Evolutionary conservation across 1,139 yeast genomes (phyloP).

Genomic region (Suhomyces atakaporum): DNA sequence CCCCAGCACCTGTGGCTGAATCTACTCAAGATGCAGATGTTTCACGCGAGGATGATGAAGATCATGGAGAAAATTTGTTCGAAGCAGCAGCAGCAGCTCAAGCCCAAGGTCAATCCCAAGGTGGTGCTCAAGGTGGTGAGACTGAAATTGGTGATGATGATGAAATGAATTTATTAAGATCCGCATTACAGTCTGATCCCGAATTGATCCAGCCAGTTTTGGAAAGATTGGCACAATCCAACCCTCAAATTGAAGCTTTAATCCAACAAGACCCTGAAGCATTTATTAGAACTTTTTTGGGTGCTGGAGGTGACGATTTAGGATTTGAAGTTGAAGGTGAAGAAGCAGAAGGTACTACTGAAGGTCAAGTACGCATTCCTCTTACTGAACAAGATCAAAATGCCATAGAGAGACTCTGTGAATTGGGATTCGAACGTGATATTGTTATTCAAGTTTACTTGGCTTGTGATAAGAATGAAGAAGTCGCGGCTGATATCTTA

Average conservation of each 20-base stretch:
- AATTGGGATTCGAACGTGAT: constrained; percentile 87
- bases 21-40: constrained; percentile 24
- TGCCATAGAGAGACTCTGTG: constrained; percentile 86
- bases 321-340: constrained; percentile 42
- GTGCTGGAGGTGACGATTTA: constrained; percentile 54
- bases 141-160: constrained; percentile 46
- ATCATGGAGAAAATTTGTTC: constrained; percentile 54
- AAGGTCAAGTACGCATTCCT: constrained; percentile 55
- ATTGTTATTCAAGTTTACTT: constrained; percentile 91
- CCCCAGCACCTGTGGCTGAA: constrained; percentile 26
- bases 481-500: constrained; percentile 89
- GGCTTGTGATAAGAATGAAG: constrained; percentile 98
- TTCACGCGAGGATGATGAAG: constrained; percentile 27
- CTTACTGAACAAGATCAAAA: constrained; percentile 83
- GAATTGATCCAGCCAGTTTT: constrained; percentile 83
- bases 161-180: constrained; percentile 67
- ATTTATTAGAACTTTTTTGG: constrained; percentile 70
- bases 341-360: constrained; percentile 34
- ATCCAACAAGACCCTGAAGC: constrained; percentile 87
- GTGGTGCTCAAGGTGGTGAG: constrained; percentile 15
- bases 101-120: constrained; percentile 22
- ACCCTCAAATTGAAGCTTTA: constrained; percentile 83
- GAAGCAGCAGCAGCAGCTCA: constrained; percentile 67
- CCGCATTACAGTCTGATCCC: constrained; percentile 82
- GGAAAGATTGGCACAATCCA: constrained; percentile 78